Evolutionary conservation across 352 stramenopile genomes (phyloP), one percentile per base, ranked within the genome.

Genomic region (Phytophthora cactorum): DNA sequence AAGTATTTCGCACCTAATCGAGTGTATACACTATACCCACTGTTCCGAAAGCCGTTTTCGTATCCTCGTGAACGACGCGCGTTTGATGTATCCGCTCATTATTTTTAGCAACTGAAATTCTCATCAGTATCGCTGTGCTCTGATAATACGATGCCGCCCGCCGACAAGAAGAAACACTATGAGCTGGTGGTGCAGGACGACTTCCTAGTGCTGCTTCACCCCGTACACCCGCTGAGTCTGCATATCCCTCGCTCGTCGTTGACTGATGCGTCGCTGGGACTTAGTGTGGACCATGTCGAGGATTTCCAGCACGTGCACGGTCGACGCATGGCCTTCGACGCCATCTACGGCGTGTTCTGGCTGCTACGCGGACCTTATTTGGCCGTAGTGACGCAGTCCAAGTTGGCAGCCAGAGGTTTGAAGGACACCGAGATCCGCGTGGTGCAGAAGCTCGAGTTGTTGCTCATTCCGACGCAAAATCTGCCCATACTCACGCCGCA

Each of bases 101-200:
- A 43, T 17, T 43, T 43, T 39, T 43, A 43, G 36, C 10, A 17
- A 43, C 36, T 43, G 27, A 49, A 63, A 17, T 52, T 34, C 6
- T 52, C 27, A 55, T 54, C 39, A 53, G 44, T 60, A 57, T 29
- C 17, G 38, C 38, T 50, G 14, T 11, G 43, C 14, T 12, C 47
- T 39, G 28, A 32, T 9, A 31, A 12, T 38, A 25, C 29, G 15
- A 72, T 72, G 65, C 12, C 67, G 57, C 27, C 57, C 32, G 32
- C 43, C 3, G 69, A 77, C 58, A 75, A 70, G 63, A 78, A 75
- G 60, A 70, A 71, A 4, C 59, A 74, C 38, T 83, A 82, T 45
- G 82, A 91, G 68, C 76, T 91, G 36, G 76, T 91, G 47, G 84
- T 91, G 66, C 83, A 91, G 76, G 83, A 91, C 72, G 83, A 91